Evolutionary conservation across 2,329 filamentous ascomycete species (phyloP), one percentile per base, ranked within the genome.

Genomic region (Fusarium sp.): DNA sequence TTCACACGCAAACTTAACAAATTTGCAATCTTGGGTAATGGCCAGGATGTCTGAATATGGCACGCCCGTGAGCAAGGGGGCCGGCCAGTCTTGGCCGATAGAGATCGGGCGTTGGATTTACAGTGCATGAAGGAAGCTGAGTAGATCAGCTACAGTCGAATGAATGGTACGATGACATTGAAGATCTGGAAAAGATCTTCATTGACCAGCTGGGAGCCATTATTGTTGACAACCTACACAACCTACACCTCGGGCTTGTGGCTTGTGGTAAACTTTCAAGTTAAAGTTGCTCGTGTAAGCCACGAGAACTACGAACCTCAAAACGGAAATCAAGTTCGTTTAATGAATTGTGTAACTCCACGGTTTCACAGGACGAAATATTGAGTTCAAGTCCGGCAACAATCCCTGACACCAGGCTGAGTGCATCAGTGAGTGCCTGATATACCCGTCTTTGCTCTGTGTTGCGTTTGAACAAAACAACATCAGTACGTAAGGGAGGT

Each of bases 51-150:
- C 42, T 28, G 68, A 57, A 54, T 63, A 58, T 44, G 47, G 41
- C 55, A 45, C n/a, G 32, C 26, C n/a, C n/a, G 36, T 44, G 30
- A 28, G 42, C 44, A 70, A 55, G 63, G 58, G 61, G 39, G 22
- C 28, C 48, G 39, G 18, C 28, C 48, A 41, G 36, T 32, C 47
- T 72, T 57, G 62, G 59, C 50, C 56, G 59, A 69, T 62, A 66
- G 51, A 72, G 68, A 74, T 64, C 72, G 69, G 67, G 63, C 38
- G 58, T 42, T 68, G 72, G 66, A 55, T 69, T 62, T 42, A 52
- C 51, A 57, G 38, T 45, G 57, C 60, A 73, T 68, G 20, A 59
- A 59, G 62, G 54, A 63, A 50, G 41, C 12, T 56, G 51, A 36
- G 50, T 62, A 57, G 47, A 50, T 64, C 69, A 70, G 55, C 55